These are phyloP conservation scores for Coemansia sp. DNA, from an alignment of 192 early-diverging fungal genomes.

Conservation along the genomic window DNA sequence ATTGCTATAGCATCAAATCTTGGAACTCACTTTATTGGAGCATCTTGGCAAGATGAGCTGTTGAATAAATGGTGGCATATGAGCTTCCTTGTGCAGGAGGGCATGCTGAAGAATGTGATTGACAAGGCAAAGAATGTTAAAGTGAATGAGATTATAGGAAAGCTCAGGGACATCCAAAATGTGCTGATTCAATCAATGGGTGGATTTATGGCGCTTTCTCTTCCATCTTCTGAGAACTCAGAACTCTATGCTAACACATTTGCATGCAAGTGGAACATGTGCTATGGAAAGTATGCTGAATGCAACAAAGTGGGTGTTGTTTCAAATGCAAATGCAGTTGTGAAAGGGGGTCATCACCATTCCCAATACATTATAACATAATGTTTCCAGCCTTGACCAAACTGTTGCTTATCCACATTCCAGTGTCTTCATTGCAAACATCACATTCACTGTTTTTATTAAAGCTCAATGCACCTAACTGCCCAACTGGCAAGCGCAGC, in stretches of 20 bases:
- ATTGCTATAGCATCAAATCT: constrained; percentile 55
- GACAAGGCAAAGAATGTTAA: constrained; percentile 15
- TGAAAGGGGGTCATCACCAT: constrained; percentile 11
- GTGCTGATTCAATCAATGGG: background rate
- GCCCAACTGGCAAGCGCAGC: constrained; percentile 13
- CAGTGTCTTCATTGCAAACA: constrained; percentile 52
- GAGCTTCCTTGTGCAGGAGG: constrained; percentile 69
- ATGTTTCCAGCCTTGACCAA: constrained; percentile 40
- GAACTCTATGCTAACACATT: constrained; percentile 19
- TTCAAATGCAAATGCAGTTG: background rate
- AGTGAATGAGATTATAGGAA: constrained; percentile 5
- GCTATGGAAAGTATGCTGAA: constrained; percentile 4
- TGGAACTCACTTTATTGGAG: constrained; percentile 37
- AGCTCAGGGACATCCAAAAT: constrained; percentile 13
- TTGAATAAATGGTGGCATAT: constrained; percentile 61
- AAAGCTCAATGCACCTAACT: constrained; percentile 35
- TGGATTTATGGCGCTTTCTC: constrained; percentile 23
- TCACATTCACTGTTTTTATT: constrained; percentile 47
- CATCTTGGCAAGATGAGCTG: constrained; percentile 34
- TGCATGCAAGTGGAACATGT: constrained; percentile 27
- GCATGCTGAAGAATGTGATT: constrained; percentile 60
- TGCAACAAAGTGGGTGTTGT: background rate
- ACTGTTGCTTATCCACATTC: constrained; percentile 51
- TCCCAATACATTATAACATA: constrained; percentile 47
- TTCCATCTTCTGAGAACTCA: constrained; percentile 10